Base-by-base conservation (phyloP, 2,329 filamentous ascomycete genomes). In the Colletotrichum cordylinicola region DNA sequence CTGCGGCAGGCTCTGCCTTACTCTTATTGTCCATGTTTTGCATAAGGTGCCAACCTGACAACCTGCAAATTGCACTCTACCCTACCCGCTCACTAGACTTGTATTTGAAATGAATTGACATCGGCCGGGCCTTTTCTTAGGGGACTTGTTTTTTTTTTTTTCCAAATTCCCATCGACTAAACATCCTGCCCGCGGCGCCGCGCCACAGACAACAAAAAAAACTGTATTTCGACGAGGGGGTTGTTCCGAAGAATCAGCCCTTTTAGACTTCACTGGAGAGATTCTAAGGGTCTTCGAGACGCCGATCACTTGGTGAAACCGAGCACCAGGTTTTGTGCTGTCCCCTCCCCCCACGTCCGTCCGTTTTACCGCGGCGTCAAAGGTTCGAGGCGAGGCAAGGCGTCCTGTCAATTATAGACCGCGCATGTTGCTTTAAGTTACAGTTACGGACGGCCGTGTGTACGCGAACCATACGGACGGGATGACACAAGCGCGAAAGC, bases 1-100 rank as follows among this genome's bases (percentile, higher is more conserved):
- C 37, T 67, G 35, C 71, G 27, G 56, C 56, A 33, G 58, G 39
- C 58, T 74, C 72, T 71, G 69, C 55, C 69, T 64, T 72, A 67
- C 69, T 75, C 37, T 72, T 75, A 64, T 67, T 75, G 33, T 37
- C 31, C 33, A 48, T 48, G 39, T 66, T 48, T 67, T 52, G 48
- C 29, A 61, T 61, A 61, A 48, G 43, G 43, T 43, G 39, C 39
- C 39, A 43, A 43, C 39, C 39, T 43, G 18, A 43, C 39, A 43
- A n/a, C 39, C 39, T 43, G 39, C 55, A 75, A 35, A 18, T 31
- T 48, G 24, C 29, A n/a, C 24, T n/a, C 27, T 58, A 60, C 29
- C 24, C 16, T 67, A 29, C 33, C 69, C 55, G 73, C 64, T 55
- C 39, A 48, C 69, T 67, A 48, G 33, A 48, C 62, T 18, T 39